phyloP scores from a whole-genome alignment of 2,329 filamentous ascomycete genomes.

The Teratosphaeria nubilosa region DNA sequence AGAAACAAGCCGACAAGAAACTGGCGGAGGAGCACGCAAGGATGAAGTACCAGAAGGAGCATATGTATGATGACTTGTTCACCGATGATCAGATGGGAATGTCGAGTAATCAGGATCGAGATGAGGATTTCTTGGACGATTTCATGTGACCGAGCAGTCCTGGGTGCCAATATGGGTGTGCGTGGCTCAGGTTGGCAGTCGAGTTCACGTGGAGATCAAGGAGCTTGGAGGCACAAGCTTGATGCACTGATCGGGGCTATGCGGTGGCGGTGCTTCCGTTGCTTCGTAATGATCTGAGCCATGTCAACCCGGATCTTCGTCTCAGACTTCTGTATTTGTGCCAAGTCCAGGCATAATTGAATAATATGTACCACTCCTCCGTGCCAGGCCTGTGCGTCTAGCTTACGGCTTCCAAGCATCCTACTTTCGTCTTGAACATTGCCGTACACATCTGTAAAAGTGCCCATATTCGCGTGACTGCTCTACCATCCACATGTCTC shows the following conservation, averaged over 20 bases:
- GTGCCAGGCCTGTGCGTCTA: neutral
- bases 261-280: no score
- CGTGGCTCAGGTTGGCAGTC: no score
- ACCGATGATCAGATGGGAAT: constrained; percentile 67
- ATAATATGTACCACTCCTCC: neutral
- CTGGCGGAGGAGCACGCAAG: constrained; percentile 73
- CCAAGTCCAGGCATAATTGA: neutral
- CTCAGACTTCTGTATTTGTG: neutral
- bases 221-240: no score
- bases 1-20: constrained; percentile 65
- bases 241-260: no score
- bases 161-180: no score
- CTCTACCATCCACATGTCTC: neutral
- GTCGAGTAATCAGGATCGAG: constrained; percentile 77
- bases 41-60: constrained; percentile 91
- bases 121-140: constrained; percentile 72
- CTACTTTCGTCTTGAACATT: neutral
- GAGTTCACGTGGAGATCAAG: no score
- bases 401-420: no score
- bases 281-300: no score
- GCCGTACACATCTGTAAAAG: no score
- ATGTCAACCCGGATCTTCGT: neutral
- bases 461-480: no score
- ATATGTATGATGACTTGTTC: constrained; percentile 91
- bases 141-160: constrained; percentile 54